phyloP scores from a whole-genome alignment of 805 yeast genomes.

The Candida anglica region DNA sequence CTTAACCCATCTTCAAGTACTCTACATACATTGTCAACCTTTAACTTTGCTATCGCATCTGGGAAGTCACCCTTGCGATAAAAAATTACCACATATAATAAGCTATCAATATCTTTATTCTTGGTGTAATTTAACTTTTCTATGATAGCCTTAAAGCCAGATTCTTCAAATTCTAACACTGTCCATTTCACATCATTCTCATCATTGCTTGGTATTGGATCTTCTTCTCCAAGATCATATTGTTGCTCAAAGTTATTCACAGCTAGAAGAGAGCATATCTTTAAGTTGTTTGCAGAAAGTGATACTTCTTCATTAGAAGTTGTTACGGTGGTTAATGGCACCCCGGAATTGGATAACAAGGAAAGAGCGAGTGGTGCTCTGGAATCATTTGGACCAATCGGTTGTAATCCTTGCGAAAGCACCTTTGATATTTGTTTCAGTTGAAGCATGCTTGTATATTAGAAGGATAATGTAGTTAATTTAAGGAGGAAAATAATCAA shows the following conservation, averaged over 20 bases:
- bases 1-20: constrained; percentile 29
- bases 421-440: constrained; percentile 33
- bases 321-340: constrained; percentile 37
- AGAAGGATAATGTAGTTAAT: no score
- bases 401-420: constrained; percentile 27
- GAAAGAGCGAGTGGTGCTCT: constrained; percentile 26
- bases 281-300: constrained; percentile 23
- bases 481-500: no score
- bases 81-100: constrained; percentile 28
- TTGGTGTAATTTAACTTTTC: constrained; percentile 6
- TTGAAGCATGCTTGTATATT: constrained; percentile 28
- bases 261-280: constrained; percentile 32
- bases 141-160: constrained; percentile 2
- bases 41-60: constrained; percentile 31
- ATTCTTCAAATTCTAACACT: constrained; percentile 3
- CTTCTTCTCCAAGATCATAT: constrained; percentile 3
- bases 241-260: constrained; percentile 21
- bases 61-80: constrained; percentile 22
- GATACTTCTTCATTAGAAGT: constrained; percentile 12
- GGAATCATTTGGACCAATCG: constrained; percentile 10
- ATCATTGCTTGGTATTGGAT: constrained; percentile 3
- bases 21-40: constrained; percentile 26
- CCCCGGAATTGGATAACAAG: constrained; percentile 32
- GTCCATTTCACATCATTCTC: constrained; percentile 5
- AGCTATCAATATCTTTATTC: constrained; percentile 6